Conservation (phyloP, 805 yeast species). For the Danielia oregonensis region DNA sequence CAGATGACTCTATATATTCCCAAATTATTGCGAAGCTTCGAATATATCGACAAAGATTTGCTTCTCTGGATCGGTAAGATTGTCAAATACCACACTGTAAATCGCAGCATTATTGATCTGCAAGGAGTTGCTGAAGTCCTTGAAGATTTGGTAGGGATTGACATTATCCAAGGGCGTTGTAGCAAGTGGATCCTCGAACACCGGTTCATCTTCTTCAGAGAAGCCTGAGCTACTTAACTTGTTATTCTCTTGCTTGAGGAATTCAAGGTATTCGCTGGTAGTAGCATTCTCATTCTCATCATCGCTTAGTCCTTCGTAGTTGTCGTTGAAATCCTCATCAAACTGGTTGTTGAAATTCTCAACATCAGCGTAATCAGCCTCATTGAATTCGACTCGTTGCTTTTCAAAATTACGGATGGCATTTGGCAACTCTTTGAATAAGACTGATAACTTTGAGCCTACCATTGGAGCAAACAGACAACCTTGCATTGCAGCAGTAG, state of each 20-base stretch:
- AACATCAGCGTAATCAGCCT: conserved; percentile 20
- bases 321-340: conserved; percentile 6
- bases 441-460: conserved; percentile 46
- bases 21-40: not conserved
- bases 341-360: conserved; percentile 5
- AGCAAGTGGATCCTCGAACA: conserved; percentile 23
- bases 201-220: conserved; percentile 12
- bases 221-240: conserved; percentile 32
- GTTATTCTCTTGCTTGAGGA: conserved; percentile 43
- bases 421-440: conserved; percentile 61
- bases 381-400: conserved; percentile 52
- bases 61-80: conserved; percentile 12
- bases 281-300: conserved; percentile 24
- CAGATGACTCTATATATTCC: not conserved
- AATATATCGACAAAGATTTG: conserved; percentile 8
- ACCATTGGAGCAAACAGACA: conserved; percentile 39
- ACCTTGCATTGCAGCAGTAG: conserved; percentile 14
- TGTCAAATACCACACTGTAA: conserved; percentile 12
- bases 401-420: conserved; percentile 67
- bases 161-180: conserved; percentile 16
- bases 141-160: conserved; percentile 13
- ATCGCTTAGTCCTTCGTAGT: conserved; percentile 14
- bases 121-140: conserved; percentile 11
- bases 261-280: conserved; percentile 45
- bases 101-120: conserved; percentile 10